Evolutionary conservation across 2,329 filamentous ascomycete species (phyloP), one percentile per base, ranked within the genome.

Genomic region (Fusarium fracticaudum): DNA sequence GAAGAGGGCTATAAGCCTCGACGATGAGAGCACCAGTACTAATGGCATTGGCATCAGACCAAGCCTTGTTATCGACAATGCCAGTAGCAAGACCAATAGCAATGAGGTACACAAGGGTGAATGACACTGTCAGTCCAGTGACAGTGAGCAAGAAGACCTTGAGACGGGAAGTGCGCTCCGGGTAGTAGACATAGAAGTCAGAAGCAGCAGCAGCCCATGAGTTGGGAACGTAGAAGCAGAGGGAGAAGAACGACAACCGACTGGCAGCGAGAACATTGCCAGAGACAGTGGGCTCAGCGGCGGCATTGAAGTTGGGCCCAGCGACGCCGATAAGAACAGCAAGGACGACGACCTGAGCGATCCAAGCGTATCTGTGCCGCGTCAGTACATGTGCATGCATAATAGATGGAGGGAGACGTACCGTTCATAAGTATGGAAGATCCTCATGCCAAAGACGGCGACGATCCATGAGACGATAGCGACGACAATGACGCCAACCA

Each of bases 131-230:
- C 20, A 96, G 85, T 15, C 94, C 94, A 31, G 85, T 79, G 80
- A 91, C 93, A 37, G 93, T 93, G 79, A 90, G 91, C 68, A 89
- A 76, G 82, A 95, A 96, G 69, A 95, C 86, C 69, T 90, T 90
- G 47, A 80, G 80, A 29, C 89, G 87, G 37, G 88, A 88, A 45
- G 90, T 90, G 31, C 83, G 86, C 6, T 86, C 84, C 0, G 93
- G 92, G 77, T 95, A 93, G 82, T 95, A 95, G 58, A 94, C 92
- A 29, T 92, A 94, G 81, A 95, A 96, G 79, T 96, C 93, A 14
- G 92, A 91, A 0, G 93, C 92, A 68, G 91, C 93, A 12, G 88
- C 88, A 3, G 91, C 90, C 93, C 94, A 96, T 1, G 79, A 81
- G 43, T 80, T 81, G 26, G 80, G 79, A 9, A 80, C 73, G 29